Conservation (phyloP, 148 eudicot genomes). For the Pharnaceum exiguum region DNA sequence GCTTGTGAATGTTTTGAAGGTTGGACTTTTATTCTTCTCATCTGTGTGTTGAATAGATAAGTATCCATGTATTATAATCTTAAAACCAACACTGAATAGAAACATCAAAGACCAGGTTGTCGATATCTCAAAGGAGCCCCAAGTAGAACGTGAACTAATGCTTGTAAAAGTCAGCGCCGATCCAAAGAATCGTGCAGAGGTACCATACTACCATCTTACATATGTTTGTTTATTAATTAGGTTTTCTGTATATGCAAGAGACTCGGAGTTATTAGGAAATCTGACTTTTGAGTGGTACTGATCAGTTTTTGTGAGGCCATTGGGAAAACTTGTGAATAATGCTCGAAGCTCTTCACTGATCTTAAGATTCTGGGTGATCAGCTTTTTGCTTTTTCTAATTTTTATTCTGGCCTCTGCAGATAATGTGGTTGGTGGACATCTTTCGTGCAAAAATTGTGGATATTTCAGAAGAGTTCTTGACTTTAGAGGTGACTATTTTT, state of each 20-base stretch:
- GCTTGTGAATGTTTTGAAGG: conserved; percentile 90
- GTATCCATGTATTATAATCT: neutral
- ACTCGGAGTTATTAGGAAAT: neutral
- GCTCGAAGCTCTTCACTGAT: too few relatives aligned
- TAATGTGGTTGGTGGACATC: conserved; percentile 67
- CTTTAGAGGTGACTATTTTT: conserved; percentile 47
- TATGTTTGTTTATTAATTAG: too few relatives aligned
- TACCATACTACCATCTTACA: conserved; percentile 6
- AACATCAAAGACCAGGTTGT: conserved; percentile 35
- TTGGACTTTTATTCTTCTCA: conserved; percentile 15
- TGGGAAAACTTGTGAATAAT: too few relatives aligned
- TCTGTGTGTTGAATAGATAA: neutral
- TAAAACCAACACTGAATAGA: neutral
- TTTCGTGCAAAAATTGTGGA: conserved; percentile 66
- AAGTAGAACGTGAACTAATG: conserved; percentile 68
- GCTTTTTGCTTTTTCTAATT: neutral
- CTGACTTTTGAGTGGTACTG: too few relatives aligned
- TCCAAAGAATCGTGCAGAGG: conserved; percentile 47
- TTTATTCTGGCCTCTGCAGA: conserved; percentile 25
- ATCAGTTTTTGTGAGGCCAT: too few relatives aligned
- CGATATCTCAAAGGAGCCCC: conserved; percentile 61
- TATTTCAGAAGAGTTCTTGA: conserved; percentile 48
- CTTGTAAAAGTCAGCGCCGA: conserved; percentile 57
- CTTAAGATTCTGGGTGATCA: neutral
- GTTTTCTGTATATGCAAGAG: too few relatives aligned